Evolutionary conservation across 108 stramenopile species (phyloP), one percentile per base, ranked within the genome.

Genomic region (Epithemia pelagica): DNA sequence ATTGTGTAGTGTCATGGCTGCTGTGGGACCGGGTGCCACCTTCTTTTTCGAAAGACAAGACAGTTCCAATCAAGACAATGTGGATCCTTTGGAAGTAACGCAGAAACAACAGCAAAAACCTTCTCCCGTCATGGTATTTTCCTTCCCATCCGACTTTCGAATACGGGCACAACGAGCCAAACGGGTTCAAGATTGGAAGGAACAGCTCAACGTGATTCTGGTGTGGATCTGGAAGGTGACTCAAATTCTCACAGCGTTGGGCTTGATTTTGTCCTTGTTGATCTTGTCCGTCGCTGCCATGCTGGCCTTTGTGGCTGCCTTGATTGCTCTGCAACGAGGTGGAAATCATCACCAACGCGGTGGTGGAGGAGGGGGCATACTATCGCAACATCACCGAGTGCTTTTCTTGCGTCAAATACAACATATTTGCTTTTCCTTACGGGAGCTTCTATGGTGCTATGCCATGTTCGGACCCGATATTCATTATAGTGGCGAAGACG

Each of bases 391-490:
- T 30, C 57, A 66, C 27, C 73, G 70, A n/a, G 64, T 74, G 30
- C 58, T 65, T 23, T 58, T 88, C 7, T 72, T 81, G 66, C 76
- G 78, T 57, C 80, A 80, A 64, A 54, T 94, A 28, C 72, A 78
- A 18, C 66, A 57, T 32, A 32, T 90, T 30, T 78, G 83, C 57
- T 65, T 76, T 57, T 75, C 84, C 58, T 51, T 90, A 58, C 81
- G 92, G 26, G 86, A 94, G 64, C 66, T 94, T 57, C 74, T 94
- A 1, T 90, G 87, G 86, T 79, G 79, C 25, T 94, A 89, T 76
- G 87, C 88, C 55, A 78, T 94, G 52, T 90, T 88, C 62, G 90
- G 85, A 26, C 72, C 74, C n/a, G 20, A 46, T 46, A 5, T 46
- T 15, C 37, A 46, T 15, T 46, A 46, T 15, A 15, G 15, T 15